Conservation (phyloP, 257 asterid genomes). For the Lycium ferocissimum region DNA sequence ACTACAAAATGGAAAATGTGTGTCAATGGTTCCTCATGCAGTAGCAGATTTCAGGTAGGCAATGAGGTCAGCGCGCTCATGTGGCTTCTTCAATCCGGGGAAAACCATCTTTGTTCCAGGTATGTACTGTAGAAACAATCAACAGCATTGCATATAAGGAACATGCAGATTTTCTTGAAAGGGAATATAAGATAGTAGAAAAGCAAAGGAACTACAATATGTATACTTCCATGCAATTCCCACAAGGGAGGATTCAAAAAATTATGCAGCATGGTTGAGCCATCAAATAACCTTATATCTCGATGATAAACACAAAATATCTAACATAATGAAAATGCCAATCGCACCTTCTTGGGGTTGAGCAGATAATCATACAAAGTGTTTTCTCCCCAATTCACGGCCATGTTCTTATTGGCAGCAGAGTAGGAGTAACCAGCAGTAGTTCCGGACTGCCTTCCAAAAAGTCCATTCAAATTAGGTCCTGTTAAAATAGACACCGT, state of each 20-base stretch:
- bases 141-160: neutral
- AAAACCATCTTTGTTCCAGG: conserved; percentile 96
- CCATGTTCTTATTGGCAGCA: conserved; percentile 83
- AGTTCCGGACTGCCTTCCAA: conserved; percentile 90
- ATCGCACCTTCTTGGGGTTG: conserved; percentile 75
- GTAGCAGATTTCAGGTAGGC: conserved; percentile 78
- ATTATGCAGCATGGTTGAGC: neutral
- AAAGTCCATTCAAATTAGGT: conserved; percentile 6
- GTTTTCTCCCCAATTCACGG: conserved; percentile 81
- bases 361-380: conserved; percentile 44
- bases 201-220: neutral
- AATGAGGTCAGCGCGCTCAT: conserved; percentile 52
- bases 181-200: neutral
- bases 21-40: conserved; percentile 44
- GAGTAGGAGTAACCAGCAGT: conserved; percentile 55
- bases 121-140: conserved; percentile 65
- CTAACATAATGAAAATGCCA: neutral
- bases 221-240: neutral
- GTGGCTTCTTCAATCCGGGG: conserved; percentile 94
- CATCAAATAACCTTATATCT: neutral
- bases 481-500: conserved; percentile 40
- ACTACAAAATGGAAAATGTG: neutral
- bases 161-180: neutral
- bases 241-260: neutral
- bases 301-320: neutral